Evolutionary conservation across 192 early-diverging fungal species (phyloP).

Genomic region (Podila clonocystis): DNA sequence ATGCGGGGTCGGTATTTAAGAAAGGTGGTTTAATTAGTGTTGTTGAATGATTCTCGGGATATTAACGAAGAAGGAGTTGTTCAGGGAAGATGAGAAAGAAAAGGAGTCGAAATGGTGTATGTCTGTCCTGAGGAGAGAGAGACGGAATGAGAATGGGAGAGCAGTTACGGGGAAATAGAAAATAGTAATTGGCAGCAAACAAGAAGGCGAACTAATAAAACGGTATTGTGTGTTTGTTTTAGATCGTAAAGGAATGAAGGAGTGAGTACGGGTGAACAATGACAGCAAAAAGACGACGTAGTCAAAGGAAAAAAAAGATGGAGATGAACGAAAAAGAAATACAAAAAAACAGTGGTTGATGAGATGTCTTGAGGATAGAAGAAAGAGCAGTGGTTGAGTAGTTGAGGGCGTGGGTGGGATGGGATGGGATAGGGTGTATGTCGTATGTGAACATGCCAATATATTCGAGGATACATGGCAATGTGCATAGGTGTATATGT

Average conservation of each 20-base stretch:
- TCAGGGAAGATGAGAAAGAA: too few species aligned
- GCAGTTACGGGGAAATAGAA: too few species aligned
- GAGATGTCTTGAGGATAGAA: background rate
- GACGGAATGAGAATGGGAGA: too few species aligned
- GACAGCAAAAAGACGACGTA: background rate
- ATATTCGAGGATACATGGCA: background rate
- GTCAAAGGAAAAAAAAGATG: background rate
- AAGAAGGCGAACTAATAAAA: background rate
- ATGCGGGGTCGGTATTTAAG: too few species aligned
- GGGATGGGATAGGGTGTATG: background rate
- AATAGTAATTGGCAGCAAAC: background rate
- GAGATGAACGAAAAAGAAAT: background rate
- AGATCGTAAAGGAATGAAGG: conserved; percentile 1
- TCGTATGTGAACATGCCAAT: background rate
- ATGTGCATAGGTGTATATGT: too few species aligned
- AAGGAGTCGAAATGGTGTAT: too few species aligned
- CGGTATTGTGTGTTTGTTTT: too few species aligned
- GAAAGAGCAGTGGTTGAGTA: background rate
- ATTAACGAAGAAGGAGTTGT: too few species aligned
- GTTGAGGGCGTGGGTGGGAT: background rate
- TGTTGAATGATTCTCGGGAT: too few species aligned
- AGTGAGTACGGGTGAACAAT: background rate
- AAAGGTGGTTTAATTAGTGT: too few species aligned
- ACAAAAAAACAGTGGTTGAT: conserved; percentile 3
- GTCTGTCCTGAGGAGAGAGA: too few species aligned